Percentiles rank a stretch among this genome's conserved stretches.
These are phyloP conservation scores for Pythium apleroticum DNA, from an alignment of 352 stramenopile genomes.

Conservation along the genomic window DNA sequence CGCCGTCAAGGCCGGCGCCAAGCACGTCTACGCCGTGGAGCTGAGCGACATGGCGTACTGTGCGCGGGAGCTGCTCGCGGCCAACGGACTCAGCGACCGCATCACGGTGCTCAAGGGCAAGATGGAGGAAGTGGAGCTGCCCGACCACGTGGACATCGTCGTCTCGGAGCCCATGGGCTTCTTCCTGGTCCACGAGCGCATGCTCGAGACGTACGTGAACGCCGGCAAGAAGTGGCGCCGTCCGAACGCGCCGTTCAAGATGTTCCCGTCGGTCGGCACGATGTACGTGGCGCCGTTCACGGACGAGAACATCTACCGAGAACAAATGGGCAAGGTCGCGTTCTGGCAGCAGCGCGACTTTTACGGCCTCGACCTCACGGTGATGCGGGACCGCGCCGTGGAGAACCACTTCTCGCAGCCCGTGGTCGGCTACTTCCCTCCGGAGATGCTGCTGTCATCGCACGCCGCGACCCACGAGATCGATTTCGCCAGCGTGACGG, in stretches of 20 bases:
- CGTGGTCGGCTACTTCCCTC: conserved; percentile 92
- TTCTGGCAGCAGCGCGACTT: conserved; percentile 97
- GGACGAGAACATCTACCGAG: conserved; percentile 93
- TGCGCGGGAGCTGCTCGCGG: conserved; percentile 91
- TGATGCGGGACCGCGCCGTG: conserved; percentile 92
- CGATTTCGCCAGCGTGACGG: conserved; percentile 81
- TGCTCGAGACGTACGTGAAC: conserved; percentile 98
- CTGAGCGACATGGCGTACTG: conserved; percentile 98
- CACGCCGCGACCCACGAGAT: conserved; percentile 67
- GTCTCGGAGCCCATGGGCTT: conserved; percentile 99
- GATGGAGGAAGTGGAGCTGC: conserved; percentile 96
- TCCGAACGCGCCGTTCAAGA: conserved; percentile 68
- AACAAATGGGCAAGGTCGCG: conserved; percentile 90
- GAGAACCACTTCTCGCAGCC: conserved; percentile 97
- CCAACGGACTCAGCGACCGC: conserved; percentile 94
- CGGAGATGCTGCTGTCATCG: conserved; percentile 69
- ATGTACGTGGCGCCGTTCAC: conserved; percentile 97
- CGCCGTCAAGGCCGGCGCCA: conserved; percentile 96
- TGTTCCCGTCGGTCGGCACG: conserved; percentile 97
- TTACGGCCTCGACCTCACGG: conserved; percentile 96
- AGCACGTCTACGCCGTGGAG: conserved; percentile 94
- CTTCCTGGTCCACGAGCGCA: conserved; percentile 98
- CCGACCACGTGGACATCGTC: conserved; percentile 98
- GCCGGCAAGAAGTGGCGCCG: conserved; percentile 95
- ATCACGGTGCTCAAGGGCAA: conserved; percentile 98